These are phyloP conservation scores for Diaporthe citrichinensis DNA, from an alignment of 2,329 filamentous ascomycete genomes.

Conservation along the genomic window DNA sequence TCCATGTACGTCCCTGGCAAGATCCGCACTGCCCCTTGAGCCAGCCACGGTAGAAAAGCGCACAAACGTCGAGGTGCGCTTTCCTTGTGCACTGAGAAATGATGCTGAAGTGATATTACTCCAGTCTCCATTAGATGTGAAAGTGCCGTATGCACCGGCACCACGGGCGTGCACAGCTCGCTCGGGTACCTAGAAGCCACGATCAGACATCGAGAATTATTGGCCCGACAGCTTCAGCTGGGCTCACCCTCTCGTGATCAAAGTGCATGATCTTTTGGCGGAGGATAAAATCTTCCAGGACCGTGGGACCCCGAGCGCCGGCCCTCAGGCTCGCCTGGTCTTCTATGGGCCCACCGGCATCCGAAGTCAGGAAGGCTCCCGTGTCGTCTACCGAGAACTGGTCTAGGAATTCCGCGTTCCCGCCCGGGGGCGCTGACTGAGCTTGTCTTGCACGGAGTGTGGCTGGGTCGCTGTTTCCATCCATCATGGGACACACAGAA, in stretches of 20 bases:
- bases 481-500: constrained; percentile 51
- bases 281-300: constrained; percentile 81
- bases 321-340: constrained; percentile 77
- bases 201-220: not conserved
- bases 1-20: constrained; percentile 79
- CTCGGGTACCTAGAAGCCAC: constrained; percentile 65
- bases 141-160: constrained; percentile 61
- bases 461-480: constrained; percentile 44
- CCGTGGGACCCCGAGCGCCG: constrained; percentile 76
- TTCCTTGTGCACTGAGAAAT: constrained; percentile 54
- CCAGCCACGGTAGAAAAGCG: constrained; percentile 33
- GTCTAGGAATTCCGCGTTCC: constrained; percentile 45
- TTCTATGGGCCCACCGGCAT: constrained; percentile 76
- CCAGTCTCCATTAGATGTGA: constrained; percentile 76
- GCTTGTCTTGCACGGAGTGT: constrained; percentile 46
- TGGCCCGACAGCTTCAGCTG: not conserved
- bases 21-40: constrained; percentile 73
- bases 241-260: constrained; percentile 76
- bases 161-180: constrained; percentile 79
- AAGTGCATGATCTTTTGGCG: constrained; percentile 80
- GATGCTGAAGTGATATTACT: constrained; percentile 78
- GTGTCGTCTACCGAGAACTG: constrained; percentile 66
- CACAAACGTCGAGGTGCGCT: constrained; percentile 56
- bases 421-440: constrained; percentile 38
- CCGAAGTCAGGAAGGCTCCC: constrained; percentile 71